A percentile compares a stretch with the other conserved stretches of the same genome.
Conservation (phyloP, 345 rosid genomes). For the Triadica sebifera region DNA sequence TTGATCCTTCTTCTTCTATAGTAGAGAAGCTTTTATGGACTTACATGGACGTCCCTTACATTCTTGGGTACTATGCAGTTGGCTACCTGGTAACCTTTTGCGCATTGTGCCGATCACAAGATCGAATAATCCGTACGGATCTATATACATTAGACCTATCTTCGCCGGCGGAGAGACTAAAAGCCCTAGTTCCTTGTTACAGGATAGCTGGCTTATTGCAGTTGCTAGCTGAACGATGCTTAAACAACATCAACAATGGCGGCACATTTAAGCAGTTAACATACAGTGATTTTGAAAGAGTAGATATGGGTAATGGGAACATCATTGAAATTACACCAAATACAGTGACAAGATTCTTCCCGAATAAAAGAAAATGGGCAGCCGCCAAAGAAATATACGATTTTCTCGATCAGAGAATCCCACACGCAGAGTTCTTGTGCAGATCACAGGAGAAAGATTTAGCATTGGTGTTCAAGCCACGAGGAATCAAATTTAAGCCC, state of each 20-base stretch:
- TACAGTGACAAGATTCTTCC: slow-evolving; percentile 53
- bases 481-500: slow-evolving; percentile 68
- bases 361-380: slow-evolving; percentile 61
- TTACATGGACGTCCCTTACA: slow-evolving; percentile 76
- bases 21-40: slow-evolving; percentile 84
- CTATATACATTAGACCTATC: slow-evolving; percentile 65
- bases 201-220: slow-evolving; percentile 73
- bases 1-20: slow-evolving; percentile 62
- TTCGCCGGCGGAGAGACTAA: slow-evolving; percentile 58
- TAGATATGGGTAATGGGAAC: slow-evolving; percentile 42
- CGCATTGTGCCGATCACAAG: slow-evolving; percentile 65
- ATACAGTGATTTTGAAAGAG: slow-evolving; percentile 78
- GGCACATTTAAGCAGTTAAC: slow-evolving; percentile 30
- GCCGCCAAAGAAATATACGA: slow-evolving; percentile 78
- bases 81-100: slow-evolving; percentile 78
- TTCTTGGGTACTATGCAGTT: slow-evolving; percentile 79
- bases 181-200: slow-evolving; percentile 80
- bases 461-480: slow-evolving; percentile 66
- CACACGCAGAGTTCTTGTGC: slow-evolving; percentile 65
- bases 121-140: slow-evolving; percentile 64
- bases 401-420: slow-evolving; percentile 71
- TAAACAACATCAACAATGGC: slow-evolving; percentile 26
- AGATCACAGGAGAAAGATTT: slow-evolving; percentile 56
- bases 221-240: slow-evolving; percentile 66
- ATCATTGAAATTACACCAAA: slow-evolving; percentile 70